These are phyloP conservation scores for Ceriops zippeliana DNA, from an alignment of 345 rosid species.

Conservation along the genomic window DNA sequence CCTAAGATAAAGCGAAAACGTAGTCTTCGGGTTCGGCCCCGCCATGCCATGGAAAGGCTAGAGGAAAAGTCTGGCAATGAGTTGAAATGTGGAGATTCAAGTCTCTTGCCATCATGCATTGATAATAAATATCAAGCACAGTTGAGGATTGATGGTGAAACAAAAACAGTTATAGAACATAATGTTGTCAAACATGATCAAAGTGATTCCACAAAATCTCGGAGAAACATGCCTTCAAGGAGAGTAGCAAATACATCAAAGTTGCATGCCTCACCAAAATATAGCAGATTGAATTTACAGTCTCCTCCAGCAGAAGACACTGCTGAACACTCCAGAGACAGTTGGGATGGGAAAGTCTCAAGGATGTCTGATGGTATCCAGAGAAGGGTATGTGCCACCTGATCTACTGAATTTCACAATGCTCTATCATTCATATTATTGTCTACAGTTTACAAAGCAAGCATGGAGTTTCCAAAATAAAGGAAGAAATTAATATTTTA, in stretches of 20 bases:
- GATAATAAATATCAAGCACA: constrained; percentile 65
- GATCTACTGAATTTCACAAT: constrained; percentile 8
- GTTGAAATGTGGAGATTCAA: constrained; percentile 51
- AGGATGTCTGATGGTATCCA: constrained; percentile 79
- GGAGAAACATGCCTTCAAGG: constrained; percentile 60
- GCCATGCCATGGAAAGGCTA: constrained; percentile 62
- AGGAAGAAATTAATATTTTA: no score
- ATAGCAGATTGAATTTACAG: constrained; percentile 55
- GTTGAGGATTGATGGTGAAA: constrained; percentile 52
- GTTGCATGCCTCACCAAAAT: constrained; percentile 60
- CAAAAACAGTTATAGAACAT: constrained; percentile 33
- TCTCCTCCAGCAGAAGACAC: constrained; percentile 51
- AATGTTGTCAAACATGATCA: constrained; percentile 60
- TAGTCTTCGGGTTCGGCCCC: constrained; percentile 89
- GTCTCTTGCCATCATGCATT: constrained; percentile 44
- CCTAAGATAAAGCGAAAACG: constrained; percentile 95
- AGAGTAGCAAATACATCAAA: constrained; percentile 62
- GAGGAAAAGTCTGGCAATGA: constrained; percentile 58
- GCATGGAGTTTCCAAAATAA: no score
- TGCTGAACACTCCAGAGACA: constrained; percentile 56
- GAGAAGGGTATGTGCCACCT: constrained; percentile 61
- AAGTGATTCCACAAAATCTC: constrained; percentile 58
- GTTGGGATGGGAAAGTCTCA: constrained; percentile 53
- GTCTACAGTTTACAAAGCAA: not conserved
- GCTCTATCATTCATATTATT: not conserved